phyloP scores from a whole-genome alignment of 2,329 filamentous ascomycete genomes.

The Magnaporthiopsis rhizophila region DNA sequence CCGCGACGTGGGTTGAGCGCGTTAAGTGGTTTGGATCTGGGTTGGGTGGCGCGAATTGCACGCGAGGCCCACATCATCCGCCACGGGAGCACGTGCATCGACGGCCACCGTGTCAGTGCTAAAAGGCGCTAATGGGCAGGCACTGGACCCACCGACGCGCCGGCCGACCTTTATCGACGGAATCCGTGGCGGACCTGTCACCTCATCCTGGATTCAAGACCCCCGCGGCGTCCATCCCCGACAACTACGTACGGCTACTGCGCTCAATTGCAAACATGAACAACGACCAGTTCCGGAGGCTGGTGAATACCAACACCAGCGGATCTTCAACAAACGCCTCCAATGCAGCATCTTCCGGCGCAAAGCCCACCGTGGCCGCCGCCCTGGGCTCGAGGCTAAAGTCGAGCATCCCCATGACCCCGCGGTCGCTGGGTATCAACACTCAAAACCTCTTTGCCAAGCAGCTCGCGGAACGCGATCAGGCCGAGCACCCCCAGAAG shows the following conservation, averaged over 20 bases:
- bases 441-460: constrained; percentile 60
- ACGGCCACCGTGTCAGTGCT: neutral
- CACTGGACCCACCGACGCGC: neutral
- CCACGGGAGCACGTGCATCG: neutral
- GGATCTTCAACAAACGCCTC: constrained; percentile 16
- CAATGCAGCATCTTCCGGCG: constrained; percentile 36
- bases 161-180: neutral
- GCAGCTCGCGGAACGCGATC: constrained; percentile 70
- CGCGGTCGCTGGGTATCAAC: constrained; percentile 57
- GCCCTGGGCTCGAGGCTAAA: constrained; percentile 69
- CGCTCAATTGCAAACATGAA: constrained; percentile 55
- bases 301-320: constrained; percentile 48
- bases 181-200: neutral
- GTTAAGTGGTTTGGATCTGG: neutral
- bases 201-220: neutral
- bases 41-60: neutral
- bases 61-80: neutral
- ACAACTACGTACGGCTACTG: neutral
- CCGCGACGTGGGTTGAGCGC: neutral
- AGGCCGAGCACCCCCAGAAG: constrained; percentile 50
- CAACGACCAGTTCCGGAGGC: constrained; percentile 85
- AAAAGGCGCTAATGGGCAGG: no score
- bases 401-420: constrained; percentile 88
- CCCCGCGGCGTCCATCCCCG: neutral
- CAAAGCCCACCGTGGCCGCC: constrained; percentile 26